Evolutionary conservation across 306 rosid genomes (phyloP), one percentile per base, ranked within the genome.

Genomic region (Ochetophila trinervis): DNA sequence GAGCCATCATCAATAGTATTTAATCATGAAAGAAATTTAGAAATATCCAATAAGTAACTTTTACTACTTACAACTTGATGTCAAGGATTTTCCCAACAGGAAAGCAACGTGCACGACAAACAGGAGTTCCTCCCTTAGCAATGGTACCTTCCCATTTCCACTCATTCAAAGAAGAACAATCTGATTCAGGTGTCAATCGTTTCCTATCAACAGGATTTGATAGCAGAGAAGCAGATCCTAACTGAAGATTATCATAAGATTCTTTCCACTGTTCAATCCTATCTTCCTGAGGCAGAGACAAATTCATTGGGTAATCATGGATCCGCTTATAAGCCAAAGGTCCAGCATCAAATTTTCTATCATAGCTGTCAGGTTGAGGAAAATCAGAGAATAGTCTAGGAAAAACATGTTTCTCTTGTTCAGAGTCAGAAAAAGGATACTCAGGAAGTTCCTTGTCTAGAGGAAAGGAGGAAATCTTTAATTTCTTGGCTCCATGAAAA

Each of bases 81-180:
- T 90, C 99, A 53, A 93, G 80, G 74, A 81, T 78, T 80, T 90
- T 90, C 56, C 96, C 99, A 57, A 93, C 96, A 53, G 97, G 99
- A 78, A 93, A 93, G 83, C 99, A 90, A 62, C 91, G 99, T 51
- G 99, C 99, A 65, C 87, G 94, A 77, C 99, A 88, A 62, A 93
- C 80, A 69, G 96, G 97, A 34, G 96, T 86, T 73, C 99, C 99
- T 63, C 99, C 97, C 86, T 93, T 93, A 49, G 99, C 99, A 70
- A 88, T 93, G 68, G 94, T 90, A 64, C 99, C 97, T 83, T 90
- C 97, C 99, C 99, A 93, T 76, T 88, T 93, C 99, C 99, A 93
- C 76, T 86, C 90, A 6, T 77, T 75, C 67, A 79, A 6, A 74
- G 97, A 80, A 62, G 89, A 53, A 77, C 54, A 60, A 40, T 82